Evolutionary conservation across 1,284 basidiomycete genomes (phyloP), one percentile per base, ranked within the genome.

Genomic region (Flammula alnicola): DNA sequence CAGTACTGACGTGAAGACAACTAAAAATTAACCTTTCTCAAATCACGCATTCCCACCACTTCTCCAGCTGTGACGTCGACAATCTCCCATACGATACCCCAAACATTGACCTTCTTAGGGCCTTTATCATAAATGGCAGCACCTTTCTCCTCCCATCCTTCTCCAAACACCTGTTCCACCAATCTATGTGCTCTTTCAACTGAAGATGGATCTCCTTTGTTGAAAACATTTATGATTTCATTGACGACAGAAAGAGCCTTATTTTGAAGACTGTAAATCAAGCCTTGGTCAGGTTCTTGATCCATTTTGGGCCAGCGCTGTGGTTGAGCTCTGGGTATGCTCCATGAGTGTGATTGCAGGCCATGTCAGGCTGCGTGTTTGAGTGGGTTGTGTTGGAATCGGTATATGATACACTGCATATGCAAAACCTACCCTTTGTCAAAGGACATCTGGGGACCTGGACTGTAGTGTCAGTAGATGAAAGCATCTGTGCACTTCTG

Each of bases 151-250:
- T 86, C 84, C 95, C 95, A 98, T 3, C 79, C 86, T 60, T 87
- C 75, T 14, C 95, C 96, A 50, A 98, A 88, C 0, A 98, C 77
- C 10, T 79, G 74, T 63, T 95, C 89, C 0, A 93, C 94, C 1
- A 95, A 68, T 63, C 85, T 83, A 17, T 95, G 80, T 16, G 82
- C 80, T 2, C 71, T 63, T 4, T 77, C 70, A 23, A 93, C 78
- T 29, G 79, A 79, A n/a, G 79, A 68, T 12, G 76, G 66, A 60
- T 92, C 83, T 2, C 80, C 82, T 43, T 77, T 75, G 47, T 81
- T 75, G 68, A 95, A 93, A 0, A 81, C 79, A 59, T 96, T 95
- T 86, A 96, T 95, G 61, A 98, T 95, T 56, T 89, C 86, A 67
- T 98, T 98, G 12, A 91, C 92, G 8, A 81, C 80, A n/a, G 77